Base-by-base conservation (phyloP, 2,329 filamentous ascomycete species). In the Sphaerulina vaccinii region DNA sequence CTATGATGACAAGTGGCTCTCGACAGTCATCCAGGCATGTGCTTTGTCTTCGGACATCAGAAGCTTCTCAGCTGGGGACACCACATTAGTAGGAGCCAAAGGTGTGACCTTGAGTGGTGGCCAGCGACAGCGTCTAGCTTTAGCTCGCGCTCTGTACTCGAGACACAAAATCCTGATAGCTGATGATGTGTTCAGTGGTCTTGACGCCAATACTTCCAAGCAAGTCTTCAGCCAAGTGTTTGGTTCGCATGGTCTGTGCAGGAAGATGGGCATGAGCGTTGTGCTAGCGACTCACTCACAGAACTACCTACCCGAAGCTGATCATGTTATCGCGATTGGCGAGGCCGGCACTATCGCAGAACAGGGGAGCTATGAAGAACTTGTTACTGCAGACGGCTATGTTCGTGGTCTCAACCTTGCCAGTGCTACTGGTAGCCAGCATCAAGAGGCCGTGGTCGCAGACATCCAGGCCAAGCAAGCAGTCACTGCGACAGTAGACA, bases 21-120 rank as follows among this genome's bases (percentile, higher is more conserved):
- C 76, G 1, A 81, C 84, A 60, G 88, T 89, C 0, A 69, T 91
- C 6, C 77, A 82, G 29, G 86, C 85, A 2, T 93, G 88, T 55
- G 87, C 87, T 0, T 67, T 95, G 37, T 79, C 79, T 45, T 88
- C 88, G 64, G 90, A 95, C 61, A 73, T 95, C 24, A 80, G 85
- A 13, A 88, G 90, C 74, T 76, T 95, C 13, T 73, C 81, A 0
- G 86, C 92, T 63, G 88, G 88, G 3, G 88, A 93, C 61, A 71
- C 81, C 40, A 95, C 90, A 0, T 87, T 91, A 63, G 88, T 95
- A 46, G 89, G 89, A 9, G 86, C 87, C 2, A 91, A 92, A 56
- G 89, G 89, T 5, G 88, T 93, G 61, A 91, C 92, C 60, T 74
- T 95, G 5, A 90, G 85, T 55, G 89, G 90, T 56, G 90, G 89